Percentiles rank a stretch among this genome's conserved stretches.
These are phyloP conservation scores for Phalaenopsis equestris DNA, from an alignment of 106 monocot genomes.

Conservation along the genomic window DNA sequence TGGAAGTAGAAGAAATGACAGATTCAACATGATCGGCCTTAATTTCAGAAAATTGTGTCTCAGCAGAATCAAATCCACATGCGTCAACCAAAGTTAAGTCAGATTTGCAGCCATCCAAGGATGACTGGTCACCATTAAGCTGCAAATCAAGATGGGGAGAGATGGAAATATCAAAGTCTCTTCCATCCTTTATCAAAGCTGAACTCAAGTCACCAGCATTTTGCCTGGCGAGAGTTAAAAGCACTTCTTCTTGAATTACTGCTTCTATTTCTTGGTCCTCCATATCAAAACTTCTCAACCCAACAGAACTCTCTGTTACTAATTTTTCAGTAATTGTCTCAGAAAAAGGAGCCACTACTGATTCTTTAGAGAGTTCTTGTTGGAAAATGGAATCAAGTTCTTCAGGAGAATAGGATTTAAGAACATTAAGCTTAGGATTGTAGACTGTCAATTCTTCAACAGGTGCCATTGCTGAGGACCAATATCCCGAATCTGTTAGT, in stretches of 20 bases:
- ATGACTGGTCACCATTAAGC: too few species aligned
- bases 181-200: too few species aligned
- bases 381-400: conserved; percentile 31
- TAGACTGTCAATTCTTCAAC: conserved; percentile 42
- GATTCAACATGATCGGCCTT: too few species aligned
- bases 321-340: conserved; percentile 2
- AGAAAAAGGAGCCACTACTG: background rate
- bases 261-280: background rate
- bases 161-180: too few species aligned
- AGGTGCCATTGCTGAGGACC: conserved; percentile 11
- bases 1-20: too few species aligned
- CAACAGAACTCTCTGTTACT: background rate
- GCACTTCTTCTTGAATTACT: background rate
- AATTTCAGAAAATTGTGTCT: too few species aligned
- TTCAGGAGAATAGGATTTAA: conserved; percentile 33
- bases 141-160: too few species aligned
- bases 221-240: background rate
- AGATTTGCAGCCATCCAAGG: too few species aligned
- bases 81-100: too few species aligned
- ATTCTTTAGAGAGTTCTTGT: conserved; percentile 11
- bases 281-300: background rate
- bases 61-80: too few species aligned
- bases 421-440: conserved; percentile 45
- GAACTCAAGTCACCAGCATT: background rate
- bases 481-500: conserved; percentile 7